Percentiles rank a stretch among this genome's conserved stretches.
phyloP scores from a whole-genome alignment of 768 basidiomycete genomes.

The Boletellus ananas region DNA sequence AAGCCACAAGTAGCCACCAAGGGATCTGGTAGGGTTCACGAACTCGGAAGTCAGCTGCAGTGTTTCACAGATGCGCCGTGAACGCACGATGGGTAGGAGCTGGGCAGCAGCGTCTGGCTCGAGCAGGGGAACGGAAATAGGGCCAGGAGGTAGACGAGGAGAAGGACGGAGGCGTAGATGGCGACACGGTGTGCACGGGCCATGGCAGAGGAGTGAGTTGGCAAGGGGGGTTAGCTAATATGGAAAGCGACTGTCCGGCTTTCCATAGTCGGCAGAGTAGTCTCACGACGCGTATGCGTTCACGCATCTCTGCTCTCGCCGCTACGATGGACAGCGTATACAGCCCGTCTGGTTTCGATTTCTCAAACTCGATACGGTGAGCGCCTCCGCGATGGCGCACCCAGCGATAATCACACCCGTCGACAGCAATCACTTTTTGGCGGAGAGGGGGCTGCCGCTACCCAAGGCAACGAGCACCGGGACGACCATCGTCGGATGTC shows the following conservation, averaged over 20 bases:
- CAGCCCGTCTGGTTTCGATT: slow-evolving; percentile 65
- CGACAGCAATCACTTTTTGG: slow-evolving; percentile 67
- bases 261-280: no score
- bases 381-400: slow-evolving; percentile 8
- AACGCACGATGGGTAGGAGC: slow-evolving; percentile 17
- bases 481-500: slow-evolving; percentile 96
- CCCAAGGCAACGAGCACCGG: slow-evolving; percentile 91
- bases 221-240: no score
- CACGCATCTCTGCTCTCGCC: neutral
- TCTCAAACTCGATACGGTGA: slow-evolving; percentile 71
- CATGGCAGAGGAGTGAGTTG: no score
- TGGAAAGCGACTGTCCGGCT: no score
- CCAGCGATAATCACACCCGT: neutral
- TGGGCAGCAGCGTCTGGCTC: slow-evolving; percentile 2
- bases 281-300: slow-evolving; percentile 29
- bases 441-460: slow-evolving; percentile 63
- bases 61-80: neutral
- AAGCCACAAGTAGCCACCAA: slow-evolving; percentile 78
- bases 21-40: slow-evolving; percentile 52
- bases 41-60: neutral
- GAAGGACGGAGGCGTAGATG: slow-evolving; percentile 38
- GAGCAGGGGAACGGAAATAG: slow-evolving; percentile 14
- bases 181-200: slow-evolving; percentile 38
- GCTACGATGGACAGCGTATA: slow-evolving; percentile 44
- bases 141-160: slow-evolving; percentile 40